Conservation (phyloP, 441 rosid genomes). For the Bruguiera hainesii region DNA sequence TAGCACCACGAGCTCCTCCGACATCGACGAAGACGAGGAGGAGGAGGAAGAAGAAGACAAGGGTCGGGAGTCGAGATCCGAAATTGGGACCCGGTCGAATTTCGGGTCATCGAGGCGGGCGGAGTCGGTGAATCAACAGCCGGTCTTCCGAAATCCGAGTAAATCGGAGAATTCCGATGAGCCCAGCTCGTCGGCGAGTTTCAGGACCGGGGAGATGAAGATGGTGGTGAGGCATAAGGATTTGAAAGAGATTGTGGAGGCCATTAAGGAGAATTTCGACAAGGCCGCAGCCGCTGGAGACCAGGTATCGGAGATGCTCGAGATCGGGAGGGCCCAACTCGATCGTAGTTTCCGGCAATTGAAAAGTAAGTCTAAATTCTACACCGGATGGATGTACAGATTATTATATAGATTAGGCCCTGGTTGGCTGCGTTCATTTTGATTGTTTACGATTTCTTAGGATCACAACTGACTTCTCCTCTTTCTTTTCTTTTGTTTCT, state of each 20-base stretch:
- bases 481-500: too few relatives aligned
- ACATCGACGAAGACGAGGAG: conserved; percentile 45
- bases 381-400: too few relatives aligned
- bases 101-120: conserved; percentile 48
- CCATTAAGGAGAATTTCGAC: conserved; percentile 73
- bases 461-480: too few relatives aligned
- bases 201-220: conserved; percentile 52
- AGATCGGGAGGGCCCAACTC: conserved; percentile 78
- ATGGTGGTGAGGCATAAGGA: conserved; percentile 90
- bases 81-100: conserved; percentile 55
- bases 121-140: conserved; percentile 38
- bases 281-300: conserved; percentile 77
- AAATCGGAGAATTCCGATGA: conserved; percentile 42
- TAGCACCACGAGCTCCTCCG: conserved; percentile 55
- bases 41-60: conserved; percentile 40
- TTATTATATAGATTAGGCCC: neutral
- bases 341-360: conserved; percentile 86
- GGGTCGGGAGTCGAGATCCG: conserved; percentile 61
- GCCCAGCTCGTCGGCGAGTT: conserved; percentile 59
- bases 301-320: conserved; percentile 77
- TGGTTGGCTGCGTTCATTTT: neutral
- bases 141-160: conserved; percentile 22
- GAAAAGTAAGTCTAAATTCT: conserved; percentile 47
- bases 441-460: too few relatives aligned
- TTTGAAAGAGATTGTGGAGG: conserved; percentile 82